phyloP scores from a whole-genome alignment of 208 protist genomes.

The Crithidia sp. region DNA sequence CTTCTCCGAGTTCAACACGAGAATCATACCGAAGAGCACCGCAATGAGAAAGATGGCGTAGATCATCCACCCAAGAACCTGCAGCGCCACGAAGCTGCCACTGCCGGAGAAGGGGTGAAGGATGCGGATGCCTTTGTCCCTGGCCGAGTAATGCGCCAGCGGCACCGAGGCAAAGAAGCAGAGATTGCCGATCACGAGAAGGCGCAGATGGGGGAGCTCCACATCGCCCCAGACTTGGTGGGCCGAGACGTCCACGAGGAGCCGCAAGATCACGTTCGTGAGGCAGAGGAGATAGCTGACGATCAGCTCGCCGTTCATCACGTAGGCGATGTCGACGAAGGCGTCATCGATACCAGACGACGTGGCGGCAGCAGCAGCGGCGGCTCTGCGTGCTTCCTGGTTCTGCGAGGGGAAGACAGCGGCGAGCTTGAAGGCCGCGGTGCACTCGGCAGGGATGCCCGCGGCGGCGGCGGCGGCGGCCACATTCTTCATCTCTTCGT shows the following conservation, averaged over 20 bases:
- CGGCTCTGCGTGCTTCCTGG: background rate
- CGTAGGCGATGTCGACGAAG: conserved; percentile 22
- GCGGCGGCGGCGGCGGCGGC: background rate
- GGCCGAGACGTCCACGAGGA: conserved; percentile 61
- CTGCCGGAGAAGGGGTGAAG: conserved; percentile 69
- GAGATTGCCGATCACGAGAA: conserved; percentile 45
- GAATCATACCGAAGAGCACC: conserved; percentile 32
- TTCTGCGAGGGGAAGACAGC: background rate
- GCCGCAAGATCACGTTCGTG: conserved; percentile 51
- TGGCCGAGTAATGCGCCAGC: conserved; percentile 65
- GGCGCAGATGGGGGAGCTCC: conserved; percentile 20
- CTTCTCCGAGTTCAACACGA: conserved; percentile 16
- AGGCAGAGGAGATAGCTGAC: conserved; percentile 55
- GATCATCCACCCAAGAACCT: conserved; percentile 75
- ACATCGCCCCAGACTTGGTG: conserved; percentile 37
- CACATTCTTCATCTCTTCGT: background rate
- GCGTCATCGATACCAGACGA: conserved; percentile 4
- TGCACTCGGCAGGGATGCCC: conserved; percentile 2
- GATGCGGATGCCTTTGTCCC: conserved; percentile 63
- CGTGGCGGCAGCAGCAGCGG: background rate
- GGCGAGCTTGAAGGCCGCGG: conserved; percentile 7
- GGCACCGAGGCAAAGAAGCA: conserved; percentile 61
- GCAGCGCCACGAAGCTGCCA: conserved; percentile 69
- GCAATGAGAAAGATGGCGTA: conserved; percentile 60
- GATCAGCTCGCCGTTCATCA: conserved; percentile 75